These are phyloP conservation scores for Populus hybrid DNA, from an alignment of 441 rosid species.

Conservation along the genomic window DNA sequence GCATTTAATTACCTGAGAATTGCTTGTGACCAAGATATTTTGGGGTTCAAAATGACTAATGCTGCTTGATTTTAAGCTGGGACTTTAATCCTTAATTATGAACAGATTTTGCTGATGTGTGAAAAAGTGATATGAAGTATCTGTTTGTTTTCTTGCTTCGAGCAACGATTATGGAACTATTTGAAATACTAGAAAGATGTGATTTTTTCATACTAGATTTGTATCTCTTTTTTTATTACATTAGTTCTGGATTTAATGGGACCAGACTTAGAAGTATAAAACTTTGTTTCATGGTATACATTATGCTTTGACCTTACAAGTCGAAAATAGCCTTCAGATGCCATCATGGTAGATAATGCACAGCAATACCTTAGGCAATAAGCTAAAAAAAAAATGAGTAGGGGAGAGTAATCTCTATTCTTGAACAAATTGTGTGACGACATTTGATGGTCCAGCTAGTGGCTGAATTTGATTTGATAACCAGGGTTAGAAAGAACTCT, in stretches of 20 bases:
- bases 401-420: too few species aligned
- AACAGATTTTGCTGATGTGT: neutral
- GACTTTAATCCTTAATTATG: neutral
- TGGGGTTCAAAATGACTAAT: neutral
- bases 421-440: too few species aligned
- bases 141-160: neutral
- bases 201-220: too few species aligned
- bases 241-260: neutral
- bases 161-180: neutral
- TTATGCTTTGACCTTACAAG: neutral
- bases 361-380: neutral
- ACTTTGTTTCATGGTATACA: neutral
- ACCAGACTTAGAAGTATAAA: neutral
- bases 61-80: neutral
- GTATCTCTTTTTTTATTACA: too few species aligned
- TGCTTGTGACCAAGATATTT: neutral
- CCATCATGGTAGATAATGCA: neutral
- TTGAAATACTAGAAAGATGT: neutral
- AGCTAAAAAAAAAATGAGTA: too few species aligned
- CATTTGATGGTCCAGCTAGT: too few species aligned
- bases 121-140: neutral
- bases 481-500: too few species aligned
- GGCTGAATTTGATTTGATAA: too few species aligned
- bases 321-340: neutral
- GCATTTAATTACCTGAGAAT: neutral